Percentiles rank a stretch among this genome's conserved stretches.
phyloP scores from a whole-genome alignment of 768 basidiomycete genomes.

The Multifurca ochricompacta region DNA sequence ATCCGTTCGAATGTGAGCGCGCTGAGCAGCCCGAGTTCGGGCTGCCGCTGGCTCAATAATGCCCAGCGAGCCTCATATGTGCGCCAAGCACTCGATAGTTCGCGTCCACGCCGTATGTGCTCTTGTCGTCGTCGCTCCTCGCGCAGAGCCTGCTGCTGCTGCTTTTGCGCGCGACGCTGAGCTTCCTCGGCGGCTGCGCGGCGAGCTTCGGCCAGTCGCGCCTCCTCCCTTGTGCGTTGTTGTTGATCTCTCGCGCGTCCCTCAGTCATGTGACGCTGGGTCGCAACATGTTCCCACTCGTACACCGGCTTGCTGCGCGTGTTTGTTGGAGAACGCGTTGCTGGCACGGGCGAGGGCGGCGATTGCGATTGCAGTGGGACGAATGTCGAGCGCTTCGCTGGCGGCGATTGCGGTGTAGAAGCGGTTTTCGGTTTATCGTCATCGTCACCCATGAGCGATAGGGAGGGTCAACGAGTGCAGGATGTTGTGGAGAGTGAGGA shows the following conservation, averaged over 20 bases:
- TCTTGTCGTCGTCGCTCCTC: slow-evolving; percentile 39
- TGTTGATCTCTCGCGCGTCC: slow-evolving; percentile 1
- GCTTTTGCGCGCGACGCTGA: slow-evolving; percentile 31
- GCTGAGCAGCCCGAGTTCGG: slow-evolving; percentile 42
- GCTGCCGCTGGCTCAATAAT: slow-evolving; percentile 50
- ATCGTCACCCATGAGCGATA: not conserved
- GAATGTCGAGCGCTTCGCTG: not conserved
- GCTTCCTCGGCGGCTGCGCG: slow-evolving; percentile 31
- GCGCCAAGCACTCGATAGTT: slow-evolving; percentile 29
- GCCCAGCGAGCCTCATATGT: slow-evolving; percentile 37
- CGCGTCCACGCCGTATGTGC: slow-evolving; percentile 32
- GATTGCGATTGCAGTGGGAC: not conserved
- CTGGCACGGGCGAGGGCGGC: not conserved
- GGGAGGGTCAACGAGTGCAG: too few species aligned
- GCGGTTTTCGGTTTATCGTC: not conserved
- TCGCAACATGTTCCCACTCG: not conserved
- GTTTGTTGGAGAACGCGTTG: not conserved
- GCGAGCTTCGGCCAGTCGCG: slow-evolving; percentile 3
- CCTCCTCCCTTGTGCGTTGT: slow-evolving; percentile 7
- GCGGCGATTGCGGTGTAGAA: not conserved
- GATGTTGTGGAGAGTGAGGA: not conserved
- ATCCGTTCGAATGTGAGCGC: slow-evolving; percentile 50
- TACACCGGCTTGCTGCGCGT: not conserved
- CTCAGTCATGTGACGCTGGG: not conserved
- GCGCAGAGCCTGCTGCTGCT: slow-evolving; percentile 39